A percentile compares a stretch with the other conserved stretches of the same genome.
These are phyloP conservation scores for Geosiphon pyriformis DNA, from an alignment of 192 early-diverging fungal species.

Conservation along the genomic window DNA sequence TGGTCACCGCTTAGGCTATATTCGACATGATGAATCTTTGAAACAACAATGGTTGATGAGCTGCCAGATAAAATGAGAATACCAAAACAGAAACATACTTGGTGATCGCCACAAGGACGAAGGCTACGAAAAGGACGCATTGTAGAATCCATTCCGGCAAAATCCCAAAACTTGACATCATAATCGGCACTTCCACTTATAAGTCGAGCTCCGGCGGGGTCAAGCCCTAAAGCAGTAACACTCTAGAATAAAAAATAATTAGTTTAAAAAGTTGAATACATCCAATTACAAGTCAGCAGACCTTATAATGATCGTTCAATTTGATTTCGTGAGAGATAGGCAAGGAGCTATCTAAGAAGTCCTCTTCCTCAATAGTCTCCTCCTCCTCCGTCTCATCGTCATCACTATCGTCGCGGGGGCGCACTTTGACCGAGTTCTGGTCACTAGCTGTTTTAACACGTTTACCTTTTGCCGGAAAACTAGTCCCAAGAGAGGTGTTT, in stretches of 20 bases:
- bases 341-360: slow-evolving; percentile 32
- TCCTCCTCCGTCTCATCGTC: slow-evolving; percentile 41
- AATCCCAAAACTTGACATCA: slow-evolving; percentile 87
- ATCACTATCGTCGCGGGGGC: slow-evolving; percentile 22
- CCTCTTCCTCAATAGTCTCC: slow-evolving; percentile 24
- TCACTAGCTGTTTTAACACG: background rate
- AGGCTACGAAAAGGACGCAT: slow-evolving; percentile 74
- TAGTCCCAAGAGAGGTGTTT: background rate
- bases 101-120: slow-evolving; percentile 74
- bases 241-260: slow-evolving; percentile 36
- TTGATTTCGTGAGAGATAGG: slow-evolving; percentile 67
- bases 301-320: slow-evolving; percentile 61
- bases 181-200: slow-evolving; percentile 79
- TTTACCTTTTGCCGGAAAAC: background rate
- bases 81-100: slow-evolving; percentile 30
- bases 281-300: slow-evolving; percentile 21
- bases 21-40: slow-evolving; percentile 68
- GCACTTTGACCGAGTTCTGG: background rate
- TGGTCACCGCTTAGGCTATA: slow-evolving; percentile 71
- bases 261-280: background rate
- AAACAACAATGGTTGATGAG: slow-evolving; percentile 2
- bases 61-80: too few relatives aligned
- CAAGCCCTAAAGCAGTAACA: slow-evolving; percentile 74
- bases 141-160: slow-evolving; percentile 76
- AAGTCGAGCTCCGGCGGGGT: slow-evolving; percentile 74